These are phyloP conservation scores for Komagataella pastoris DNA, from an alignment of 805 yeast species.

Conservation along the genomic window DNA sequence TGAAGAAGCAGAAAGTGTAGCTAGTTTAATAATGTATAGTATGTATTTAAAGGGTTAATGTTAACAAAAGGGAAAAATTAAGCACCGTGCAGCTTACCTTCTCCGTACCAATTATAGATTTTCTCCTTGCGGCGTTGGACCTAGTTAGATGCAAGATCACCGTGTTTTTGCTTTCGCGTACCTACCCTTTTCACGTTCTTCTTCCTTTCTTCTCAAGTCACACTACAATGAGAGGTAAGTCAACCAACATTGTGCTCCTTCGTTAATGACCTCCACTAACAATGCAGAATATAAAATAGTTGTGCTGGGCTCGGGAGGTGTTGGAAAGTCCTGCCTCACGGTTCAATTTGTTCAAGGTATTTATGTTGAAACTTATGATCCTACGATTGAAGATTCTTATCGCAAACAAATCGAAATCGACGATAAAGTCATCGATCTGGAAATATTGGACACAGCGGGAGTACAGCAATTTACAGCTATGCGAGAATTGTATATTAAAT, in stretches of 20 bases:
- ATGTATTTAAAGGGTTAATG: neutral
- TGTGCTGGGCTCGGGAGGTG: slow-evolving; percentile 95
- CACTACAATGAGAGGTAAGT: neutral
- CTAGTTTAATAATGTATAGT: neutral
- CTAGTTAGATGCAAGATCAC: neutral
- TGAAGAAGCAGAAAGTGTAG: neutral
- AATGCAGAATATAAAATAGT: slow-evolving; percentile 73
- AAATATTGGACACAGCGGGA: slow-evolving; percentile 57
- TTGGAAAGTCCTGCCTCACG: slow-evolving; percentile 88
- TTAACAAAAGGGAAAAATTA: neutral
- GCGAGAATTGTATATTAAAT: slow-evolving; percentile 79
- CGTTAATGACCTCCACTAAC: neutral
- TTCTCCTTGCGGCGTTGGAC: neutral
- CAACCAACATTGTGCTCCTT: neutral
- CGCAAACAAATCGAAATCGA: slow-evolving; percentile 81
- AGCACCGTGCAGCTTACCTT: too few species aligned
- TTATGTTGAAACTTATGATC: slow-evolving; percentile 85
- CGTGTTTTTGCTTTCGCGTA: neutral
- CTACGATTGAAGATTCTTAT: slow-evolving; percentile 94
- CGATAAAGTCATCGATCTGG: slow-evolving; percentile 76
- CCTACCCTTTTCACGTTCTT: neutral
- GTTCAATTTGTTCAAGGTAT: slow-evolving; percentile 88
- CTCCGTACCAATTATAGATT: neutral
- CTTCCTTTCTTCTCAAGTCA: neutral
- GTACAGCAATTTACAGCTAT: slow-evolving; percentile 88